Conservation (phyloP, 2,329 filamentous ascomycete species). For the Beauveria bassiana region DNA sequence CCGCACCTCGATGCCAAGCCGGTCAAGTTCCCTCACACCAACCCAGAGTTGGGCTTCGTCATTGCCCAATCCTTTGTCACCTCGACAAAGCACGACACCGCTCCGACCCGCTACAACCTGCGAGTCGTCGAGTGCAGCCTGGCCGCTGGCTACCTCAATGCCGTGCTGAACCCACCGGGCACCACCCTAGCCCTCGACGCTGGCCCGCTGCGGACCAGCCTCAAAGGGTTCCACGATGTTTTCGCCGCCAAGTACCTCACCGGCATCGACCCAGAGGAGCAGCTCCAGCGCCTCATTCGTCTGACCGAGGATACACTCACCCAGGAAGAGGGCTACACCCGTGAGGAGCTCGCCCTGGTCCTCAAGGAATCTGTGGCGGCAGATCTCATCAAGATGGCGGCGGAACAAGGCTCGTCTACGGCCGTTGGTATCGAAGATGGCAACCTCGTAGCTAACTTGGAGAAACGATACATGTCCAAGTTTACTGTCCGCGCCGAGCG, state of each 20-base stretch:
- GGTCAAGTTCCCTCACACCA: slow-evolving; percentile 72
- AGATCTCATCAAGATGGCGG: slow-evolving; percentile 50
- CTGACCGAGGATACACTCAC: slow-evolving; percentile 64
- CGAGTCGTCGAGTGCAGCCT: slow-evolving; percentile 93
- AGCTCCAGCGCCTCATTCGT: slow-evolving; percentile 66
- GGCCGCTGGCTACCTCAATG: slow-evolving; percentile 63
- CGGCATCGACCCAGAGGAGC: slow-evolving; percentile 44
- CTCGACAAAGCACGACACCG: slow-evolving; percentile 91
- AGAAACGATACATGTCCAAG: slow-evolving; percentile 72
- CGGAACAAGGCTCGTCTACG: not conserved
- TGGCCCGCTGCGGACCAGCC: slow-evolving; percentile 72
- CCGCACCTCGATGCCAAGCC: slow-evolving; percentile 69
- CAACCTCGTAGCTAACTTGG: slow-evolving; percentile 34
- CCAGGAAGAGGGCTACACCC: slow-evolving; percentile 77
- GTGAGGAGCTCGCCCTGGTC: slow-evolving; percentile 70
- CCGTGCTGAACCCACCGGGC: slow-evolving; percentile 46
- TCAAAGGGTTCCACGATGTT: slow-evolving; percentile 79
- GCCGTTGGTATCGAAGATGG: not conserved
- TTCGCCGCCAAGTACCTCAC: slow-evolving; percentile 43
- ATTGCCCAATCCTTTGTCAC: slow-evolving; percentile 92
- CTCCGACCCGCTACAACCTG: slow-evolving; percentile 90
- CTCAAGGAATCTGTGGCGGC: slow-evolving; percentile 57
- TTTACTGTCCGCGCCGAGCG: slow-evolving; percentile 83
- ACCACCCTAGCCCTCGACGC: slow-evolving; percentile 66
- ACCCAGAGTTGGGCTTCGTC: slow-evolving; percentile 80